Evolutionary conservation across 2,329 filamentous ascomycete species (phyloP).

Genomic region (Colletotrichum zoysiae): DNA sequence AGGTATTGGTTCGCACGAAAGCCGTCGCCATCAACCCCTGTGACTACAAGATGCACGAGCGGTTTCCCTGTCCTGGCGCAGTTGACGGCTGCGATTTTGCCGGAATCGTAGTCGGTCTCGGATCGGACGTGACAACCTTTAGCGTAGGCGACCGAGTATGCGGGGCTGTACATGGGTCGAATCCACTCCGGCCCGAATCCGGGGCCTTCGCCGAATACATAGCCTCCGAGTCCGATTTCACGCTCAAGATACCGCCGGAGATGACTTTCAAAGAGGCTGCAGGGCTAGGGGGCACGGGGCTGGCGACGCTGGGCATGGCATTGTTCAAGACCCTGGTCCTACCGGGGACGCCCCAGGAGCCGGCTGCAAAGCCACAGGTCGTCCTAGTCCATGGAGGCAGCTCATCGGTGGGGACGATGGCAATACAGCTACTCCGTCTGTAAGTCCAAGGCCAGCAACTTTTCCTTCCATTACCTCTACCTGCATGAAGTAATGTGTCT

Average conservation of each 20-base stretch:
- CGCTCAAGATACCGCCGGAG: slow-evolving; percentile 37
- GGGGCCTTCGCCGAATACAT: slow-evolving; percentile 45
- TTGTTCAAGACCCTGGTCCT: slow-evolving; percentile 43
- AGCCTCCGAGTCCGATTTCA: slow-evolving; percentile 20
- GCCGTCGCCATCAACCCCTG: slow-evolving; percentile 49
- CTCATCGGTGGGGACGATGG: no score
- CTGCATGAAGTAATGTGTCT: no score
- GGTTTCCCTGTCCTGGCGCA: slow-evolving; percentile 43
- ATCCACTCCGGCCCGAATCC: slow-evolving; percentile 33
- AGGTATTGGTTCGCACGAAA: slow-evolving; percentile 26
- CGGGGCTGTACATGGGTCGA: slow-evolving; percentile 42
- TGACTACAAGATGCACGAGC: slow-evolving; percentile 48
- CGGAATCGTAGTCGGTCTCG: slow-evolving; percentile 46
- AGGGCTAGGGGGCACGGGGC: slow-evolving; percentile 37
- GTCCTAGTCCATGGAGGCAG: no score
- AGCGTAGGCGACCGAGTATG: slow-evolving; percentile 48
- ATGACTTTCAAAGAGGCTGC: slow-evolving; percentile 42
- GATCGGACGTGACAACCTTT: slow-evolving; percentile 38
- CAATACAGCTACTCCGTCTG: no score
- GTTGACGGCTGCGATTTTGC: slow-evolving; percentile 49
- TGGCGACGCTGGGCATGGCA: slow-evolving; percentile 43
- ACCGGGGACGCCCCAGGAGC: slow-evolving; percentile 39
- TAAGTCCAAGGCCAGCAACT: no score
- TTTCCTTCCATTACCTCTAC: no score
- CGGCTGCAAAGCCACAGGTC: no score